These are phyloP conservation scores for Vitis labrusca DNA, from an alignment of 164 flowering plant species.

Conservation along the genomic window DNA sequence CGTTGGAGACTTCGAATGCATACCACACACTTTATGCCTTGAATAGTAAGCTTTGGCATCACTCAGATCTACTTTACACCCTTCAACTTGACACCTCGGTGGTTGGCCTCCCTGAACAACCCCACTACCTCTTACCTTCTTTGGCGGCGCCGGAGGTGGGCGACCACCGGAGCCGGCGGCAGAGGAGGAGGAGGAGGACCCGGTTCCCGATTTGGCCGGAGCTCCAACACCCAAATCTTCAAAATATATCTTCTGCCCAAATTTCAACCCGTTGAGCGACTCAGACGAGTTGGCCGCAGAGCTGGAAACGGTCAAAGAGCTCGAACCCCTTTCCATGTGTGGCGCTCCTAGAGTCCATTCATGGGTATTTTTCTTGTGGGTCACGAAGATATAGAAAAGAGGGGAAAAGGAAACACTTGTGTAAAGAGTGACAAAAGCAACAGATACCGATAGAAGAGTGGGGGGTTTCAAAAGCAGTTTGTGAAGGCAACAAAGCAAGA, in stretches of 20 bases:
- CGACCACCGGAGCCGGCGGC: constrained; percentile 13
- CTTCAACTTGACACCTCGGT: constrained; percentile 89
- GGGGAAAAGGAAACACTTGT: background rate
- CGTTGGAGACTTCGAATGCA: constrained; percentile 75
- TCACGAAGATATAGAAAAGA: background rate
- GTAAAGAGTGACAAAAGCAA: background rate
- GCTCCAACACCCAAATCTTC: constrained; percentile 56
- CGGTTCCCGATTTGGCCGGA: constrained; percentile 27
- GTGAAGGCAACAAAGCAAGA: constrained; percentile 1
- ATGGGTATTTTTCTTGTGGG: constrained; percentile 16
- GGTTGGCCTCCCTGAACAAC: constrained; percentile 49
- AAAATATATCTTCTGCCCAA: constrained; percentile 79
- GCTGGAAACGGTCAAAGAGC: constrained; percentile 35
- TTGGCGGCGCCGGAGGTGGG: constrained; percentile 23
- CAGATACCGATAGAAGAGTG: background rate
- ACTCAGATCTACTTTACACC: constrained; percentile 80
- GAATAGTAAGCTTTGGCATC: constrained; percentile 86
- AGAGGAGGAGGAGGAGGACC: constrained; percentile 12
- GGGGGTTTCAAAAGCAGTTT: background rate
- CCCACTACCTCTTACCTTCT: constrained; percentile 42
- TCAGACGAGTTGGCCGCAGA: constrained; percentile 41
- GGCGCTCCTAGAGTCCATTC: constrained; percentile 30
- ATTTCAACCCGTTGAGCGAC: constrained; percentile 63
- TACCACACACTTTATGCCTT: constrained; percentile 86
- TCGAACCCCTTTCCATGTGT: constrained; percentile 48